Evolutionary conservation across 1,284 basidiomycete species (phyloP), one percentile per base, ranked within the genome.

Genomic region (Pulchroboletus neoregius): DNA sequence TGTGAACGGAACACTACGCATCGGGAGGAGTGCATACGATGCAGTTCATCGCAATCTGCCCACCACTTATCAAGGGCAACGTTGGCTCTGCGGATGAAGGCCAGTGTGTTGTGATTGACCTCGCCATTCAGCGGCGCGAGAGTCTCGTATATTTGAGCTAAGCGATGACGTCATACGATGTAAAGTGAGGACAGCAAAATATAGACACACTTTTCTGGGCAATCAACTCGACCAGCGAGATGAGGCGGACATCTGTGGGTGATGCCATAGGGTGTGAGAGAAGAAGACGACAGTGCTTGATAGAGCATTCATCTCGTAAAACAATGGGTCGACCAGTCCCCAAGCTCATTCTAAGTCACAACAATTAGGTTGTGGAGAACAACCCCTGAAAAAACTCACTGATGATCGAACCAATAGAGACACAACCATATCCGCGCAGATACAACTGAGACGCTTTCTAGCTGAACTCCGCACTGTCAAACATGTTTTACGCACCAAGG

Each of bases 401-500:
- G 88, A 68, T 91, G 90, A 69, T 93, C 90, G 58, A 92, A 91
- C 85, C 91, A 91, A 65, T 94, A 95, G 32, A 94, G 76, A 64
- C 91, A 94, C 51, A 95, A 74, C 94, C 93, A 96, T 50, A 95
- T 93, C 40, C 94, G 77, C 1, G 91, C 89, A 52, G 90, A 91
- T 8, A 94, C 84, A 42, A 94, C 91, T 92, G 63, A 56, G 31
- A 54, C 12, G 13, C 15, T 28, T 34, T 57, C 44, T 44, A 56
- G 45, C 32, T 47, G 26, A 51, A 24, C 5, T 20, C 30, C 6
- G 10, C 32, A 43, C 32, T 30, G 24, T 53, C 23, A 43, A 22
- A 24, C 5, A 39, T 32, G 39, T 41, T 40, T 27, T 27, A 61
- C 72, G 50, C 68, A 89, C 89, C 85, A 23, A 95, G 74, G 60